phyloP scores from a whole-genome alignment of 306 rosid species.

The Cucumis sativus region DNA sequence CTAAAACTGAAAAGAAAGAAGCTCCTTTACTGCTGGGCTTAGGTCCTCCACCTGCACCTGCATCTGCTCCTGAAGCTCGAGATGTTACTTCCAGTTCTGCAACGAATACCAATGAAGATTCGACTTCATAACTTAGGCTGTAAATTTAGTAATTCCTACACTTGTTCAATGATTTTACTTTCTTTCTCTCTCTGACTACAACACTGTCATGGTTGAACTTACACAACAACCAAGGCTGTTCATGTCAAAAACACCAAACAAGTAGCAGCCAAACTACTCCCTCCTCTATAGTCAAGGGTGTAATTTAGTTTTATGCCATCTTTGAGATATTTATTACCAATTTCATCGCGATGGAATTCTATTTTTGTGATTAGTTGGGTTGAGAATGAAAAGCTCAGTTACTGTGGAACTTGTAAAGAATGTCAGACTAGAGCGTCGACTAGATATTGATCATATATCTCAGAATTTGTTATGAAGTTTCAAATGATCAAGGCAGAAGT shows the following conservation, averaged over 20 bases:
- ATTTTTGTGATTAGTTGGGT: background rate
- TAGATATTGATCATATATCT: background rate
- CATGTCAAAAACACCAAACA: background rate
- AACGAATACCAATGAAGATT: constrained; percentile 5
- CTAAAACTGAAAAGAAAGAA: constrained; percentile 28
- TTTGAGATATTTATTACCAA: background rate
- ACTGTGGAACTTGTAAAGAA: background rate
- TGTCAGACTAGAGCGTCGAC: no score
- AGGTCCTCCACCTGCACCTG: constrained; percentile 39
- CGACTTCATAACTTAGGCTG: background rate
- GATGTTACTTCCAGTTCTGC: constrained; percentile 14
- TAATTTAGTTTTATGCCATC: background rate
- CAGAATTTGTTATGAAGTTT: no score
- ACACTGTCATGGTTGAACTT: background rate
- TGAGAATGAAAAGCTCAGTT: background rate
- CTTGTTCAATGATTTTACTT: background rate
- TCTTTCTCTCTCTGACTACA: background rate
- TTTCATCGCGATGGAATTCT: background rate
- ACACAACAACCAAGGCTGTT: background rate
- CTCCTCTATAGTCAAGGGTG: background rate
- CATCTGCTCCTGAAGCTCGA: constrained; percentile 22
- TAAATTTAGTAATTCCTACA: background rate
- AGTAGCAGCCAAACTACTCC: background rate
- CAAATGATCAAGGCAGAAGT: no score
- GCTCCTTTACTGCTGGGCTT: constrained; percentile 55